Evolutionary conservation across 805 yeast species (phyloP).

Genomic region (Yamadazyma takamatsuzukensis): DNA sequence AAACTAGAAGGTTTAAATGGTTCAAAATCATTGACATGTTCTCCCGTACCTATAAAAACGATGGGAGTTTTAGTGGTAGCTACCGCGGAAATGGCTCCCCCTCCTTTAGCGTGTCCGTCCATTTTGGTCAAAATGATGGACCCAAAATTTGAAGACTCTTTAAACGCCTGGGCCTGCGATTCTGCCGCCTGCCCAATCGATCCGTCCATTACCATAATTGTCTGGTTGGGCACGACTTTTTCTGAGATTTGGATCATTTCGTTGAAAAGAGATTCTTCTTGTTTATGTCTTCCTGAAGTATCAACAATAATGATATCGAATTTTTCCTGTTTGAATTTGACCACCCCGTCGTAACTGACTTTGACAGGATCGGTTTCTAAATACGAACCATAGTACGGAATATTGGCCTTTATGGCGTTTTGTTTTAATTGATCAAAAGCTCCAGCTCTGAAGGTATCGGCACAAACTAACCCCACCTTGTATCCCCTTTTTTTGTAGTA

Average conservation of each 20-base stretch:
- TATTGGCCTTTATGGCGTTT: conserved; percentile 91
- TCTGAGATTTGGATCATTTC: conserved; percentile 94
- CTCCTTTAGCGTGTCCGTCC: conserved; percentile 99
- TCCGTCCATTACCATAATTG: conserved; percentile 96
- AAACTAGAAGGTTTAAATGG: conserved; percentile 86
- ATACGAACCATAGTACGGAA: conserved; percentile 93
- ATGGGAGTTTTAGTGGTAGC: conserved; percentile 96
- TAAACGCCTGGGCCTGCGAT: conserved; percentile 89
- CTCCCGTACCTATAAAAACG: conserved; percentile 97
- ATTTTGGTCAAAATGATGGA: conserved; percentile 91
- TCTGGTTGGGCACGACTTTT: conserved; percentile 89
- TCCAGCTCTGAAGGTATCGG: conserved; percentile 99
- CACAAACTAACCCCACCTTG: conserved; percentile 95
- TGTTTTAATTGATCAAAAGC: conserved; percentile 98
- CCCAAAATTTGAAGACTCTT: conserved; percentile 89
- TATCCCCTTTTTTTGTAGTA: conserved; percentile 91
- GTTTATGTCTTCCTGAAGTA: conserved; percentile 97
- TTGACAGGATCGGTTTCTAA: conserved; percentile 93
- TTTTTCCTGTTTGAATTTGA: conserved; percentile 82
- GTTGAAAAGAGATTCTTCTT: conserved; percentile 83
- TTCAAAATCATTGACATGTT: conserved; percentile 90
- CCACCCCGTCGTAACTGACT: conserved; percentile 89
- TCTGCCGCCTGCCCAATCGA: conserved; percentile 99
- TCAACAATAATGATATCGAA: conserved; percentile 94
- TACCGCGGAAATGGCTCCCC: conserved; percentile 98